These are phyloP conservation scores for Astragalus glycyphyllos DNA, from an alignment of 306 rosid species.

Conservation along the genomic window DNA sequence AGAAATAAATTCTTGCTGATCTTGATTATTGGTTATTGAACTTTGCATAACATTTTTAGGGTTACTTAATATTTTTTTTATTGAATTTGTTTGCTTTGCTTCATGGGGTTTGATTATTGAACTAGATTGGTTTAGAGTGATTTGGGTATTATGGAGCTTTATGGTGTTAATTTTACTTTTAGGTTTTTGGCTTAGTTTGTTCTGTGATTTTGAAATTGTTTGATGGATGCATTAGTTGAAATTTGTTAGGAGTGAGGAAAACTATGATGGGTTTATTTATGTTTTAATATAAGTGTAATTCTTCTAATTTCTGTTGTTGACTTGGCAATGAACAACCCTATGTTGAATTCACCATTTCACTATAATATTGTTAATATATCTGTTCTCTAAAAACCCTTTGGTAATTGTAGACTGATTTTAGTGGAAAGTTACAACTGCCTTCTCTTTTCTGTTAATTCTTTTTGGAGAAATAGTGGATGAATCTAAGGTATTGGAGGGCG, in stretches of 20 bases:
- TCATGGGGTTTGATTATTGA: slow-evolving; percentile 30
- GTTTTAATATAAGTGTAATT: background rate
- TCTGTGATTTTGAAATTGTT: slow-evolving; percentile 2
- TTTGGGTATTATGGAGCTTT: slow-evolving; percentile 10
- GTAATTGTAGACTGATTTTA: background rate
- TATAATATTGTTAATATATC: background rate
- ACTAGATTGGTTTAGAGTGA: slow-evolving; percentile 8
- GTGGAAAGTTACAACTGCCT: background rate
- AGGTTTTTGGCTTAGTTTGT: slow-evolving; percentile 21
- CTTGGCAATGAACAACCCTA: background rate
- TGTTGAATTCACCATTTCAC: slow-evolving; percentile 11
- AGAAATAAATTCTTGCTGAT: background rate
- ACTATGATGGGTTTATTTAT: background rate
- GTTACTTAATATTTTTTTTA: background rate
- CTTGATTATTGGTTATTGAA: slow-evolving; percentile 10
- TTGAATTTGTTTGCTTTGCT: slow-evolving; percentile 6
- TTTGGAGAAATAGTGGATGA: too few relatives aligned
- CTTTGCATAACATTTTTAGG: background rate
- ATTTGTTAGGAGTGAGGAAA: background rate
- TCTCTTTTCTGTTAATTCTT: too few relatives aligned
- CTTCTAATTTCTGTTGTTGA: background rate
- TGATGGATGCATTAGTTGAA: slow-evolving; percentile 11
- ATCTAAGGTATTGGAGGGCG: background rate
- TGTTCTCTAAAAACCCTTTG: background rate
- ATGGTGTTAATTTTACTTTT: slow-evolving; percentile 13